Percentiles rank a stretch among this genome's conserved stretches.
Evolutionary conservation across 2,329 filamentous ascomycete genomes (phyloP).

Genomic region (Acephala macrosclerotiorum): DNA sequence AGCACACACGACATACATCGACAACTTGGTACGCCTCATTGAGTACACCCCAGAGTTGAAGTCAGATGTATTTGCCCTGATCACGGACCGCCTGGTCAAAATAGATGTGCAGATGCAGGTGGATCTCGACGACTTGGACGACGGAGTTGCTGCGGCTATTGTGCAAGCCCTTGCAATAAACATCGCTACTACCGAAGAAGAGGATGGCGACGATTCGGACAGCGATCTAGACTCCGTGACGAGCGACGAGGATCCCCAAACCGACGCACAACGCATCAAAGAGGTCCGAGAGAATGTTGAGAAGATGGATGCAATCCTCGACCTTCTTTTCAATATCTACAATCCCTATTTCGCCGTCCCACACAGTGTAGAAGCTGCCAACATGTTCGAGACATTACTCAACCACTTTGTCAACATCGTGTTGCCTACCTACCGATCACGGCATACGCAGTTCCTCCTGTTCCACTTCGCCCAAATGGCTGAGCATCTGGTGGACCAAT

Average conservation of each 20-base stretch:
- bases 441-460: slow-evolving; percentile 93
- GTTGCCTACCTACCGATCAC: slow-evolving; percentile 87
- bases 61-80: slow-evolving; percentile 80
- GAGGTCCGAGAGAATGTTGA: slow-evolving; percentile 81
- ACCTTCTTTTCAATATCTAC: slow-evolving; percentile 87
- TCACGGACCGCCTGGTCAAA: slow-evolving; percentile 87
- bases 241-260: slow-evolving; percentile 73
- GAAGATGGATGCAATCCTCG: slow-evolving; percentile 91
- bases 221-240: slow-evolving; percentile 76
- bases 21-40: slow-evolving; percentile 81
- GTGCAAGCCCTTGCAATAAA: slow-evolving; percentile 58
- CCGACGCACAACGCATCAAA: slow-evolving; percentile 69
- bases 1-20: slow-evolving; percentile 86
- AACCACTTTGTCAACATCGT: slow-evolving; percentile 88
- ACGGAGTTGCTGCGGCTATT: slow-evolving; percentile 81
- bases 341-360: slow-evolving; percentile 74
- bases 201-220: slow-evolving; percentile 55
- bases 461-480: slow-evolving; percentile 94
- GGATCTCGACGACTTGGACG: slow-evolving; percentile 91
- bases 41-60: slow-evolving; percentile 80
- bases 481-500: slow-evolving; percentile 79
- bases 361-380: slow-evolving; percentile 71
- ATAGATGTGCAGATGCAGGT: slow-evolving; percentile 96
- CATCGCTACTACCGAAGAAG: slow-evolving; percentile 57
- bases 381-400: slow-evolving; percentile 80